These are phyloP conservation scores for Phylloporus sp. DNA, from an alignment of 768 basidiomycete genomes.

Conservation along the genomic window DNA sequence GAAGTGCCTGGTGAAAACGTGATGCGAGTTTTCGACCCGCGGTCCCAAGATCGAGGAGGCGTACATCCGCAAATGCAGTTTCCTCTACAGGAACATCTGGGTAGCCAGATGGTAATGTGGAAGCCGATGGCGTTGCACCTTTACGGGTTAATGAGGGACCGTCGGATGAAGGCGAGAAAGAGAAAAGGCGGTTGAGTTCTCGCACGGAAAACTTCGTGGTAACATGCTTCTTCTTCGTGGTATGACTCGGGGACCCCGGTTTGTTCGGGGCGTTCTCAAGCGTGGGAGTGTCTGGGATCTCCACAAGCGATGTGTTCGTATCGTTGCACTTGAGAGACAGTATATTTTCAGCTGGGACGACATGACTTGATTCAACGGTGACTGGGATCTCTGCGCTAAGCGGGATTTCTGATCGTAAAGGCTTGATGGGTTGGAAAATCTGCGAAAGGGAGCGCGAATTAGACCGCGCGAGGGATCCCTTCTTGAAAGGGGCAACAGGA, in stretches of 20 bases:
- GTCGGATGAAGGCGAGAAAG: constrained; percentile 22
- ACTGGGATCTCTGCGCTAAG: constrained; percentile 23
- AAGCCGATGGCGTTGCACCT: constrained; percentile 5
- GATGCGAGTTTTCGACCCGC: constrained; percentile 15
- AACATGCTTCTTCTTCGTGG: constrained; percentile 23
- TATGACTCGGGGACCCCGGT: constrained; percentile 35
- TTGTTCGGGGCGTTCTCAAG: constrained; percentile 14
- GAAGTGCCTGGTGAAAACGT: constrained; percentile 2
- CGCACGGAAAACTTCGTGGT: constrained; percentile 34
- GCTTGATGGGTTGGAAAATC: constrained; percentile 20
- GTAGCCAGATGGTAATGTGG: constrained; percentile 8
- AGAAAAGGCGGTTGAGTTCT: constrained; percentile 34
- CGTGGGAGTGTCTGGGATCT: constrained; percentile 8
- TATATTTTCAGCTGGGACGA: constrained; percentile 2
- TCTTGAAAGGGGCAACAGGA: constrained; percentile 18
- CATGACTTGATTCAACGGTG: constrained; percentile 14
- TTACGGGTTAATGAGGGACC: background rate
- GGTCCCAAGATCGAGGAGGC: constrained; percentile 17
- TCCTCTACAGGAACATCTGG: constrained; percentile 21
- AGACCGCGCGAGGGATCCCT: constrained; percentile 24
- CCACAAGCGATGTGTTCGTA: constrained; percentile 21
- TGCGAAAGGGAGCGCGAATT: constrained; percentile 33
- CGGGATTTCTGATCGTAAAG: constrained; percentile 27
- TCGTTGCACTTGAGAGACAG: constrained; percentile 18
- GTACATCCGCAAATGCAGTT: constrained; percentile 10